Conservation (phyloP, 306 rosid genomes). For the Trichosanthes truncata region DNA sequence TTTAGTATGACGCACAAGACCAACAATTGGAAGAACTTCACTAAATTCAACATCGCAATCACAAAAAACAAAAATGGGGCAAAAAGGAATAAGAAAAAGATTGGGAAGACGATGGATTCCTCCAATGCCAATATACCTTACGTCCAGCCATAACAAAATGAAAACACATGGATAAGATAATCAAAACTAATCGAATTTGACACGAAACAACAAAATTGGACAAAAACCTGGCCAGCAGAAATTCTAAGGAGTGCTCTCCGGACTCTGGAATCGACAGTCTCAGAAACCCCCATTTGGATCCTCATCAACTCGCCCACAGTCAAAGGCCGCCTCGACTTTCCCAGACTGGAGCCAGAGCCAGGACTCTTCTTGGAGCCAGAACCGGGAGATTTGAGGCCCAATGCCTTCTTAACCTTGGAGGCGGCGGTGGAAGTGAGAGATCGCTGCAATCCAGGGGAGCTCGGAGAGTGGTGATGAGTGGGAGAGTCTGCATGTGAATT, state of each 20-base stretch:
- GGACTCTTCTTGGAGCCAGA: constrained; percentile 82
- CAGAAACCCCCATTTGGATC: constrained; percentile 92
- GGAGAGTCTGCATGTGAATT: constrained; percentile 37
- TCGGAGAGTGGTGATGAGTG: constrained; percentile 38
- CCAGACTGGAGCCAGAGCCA: constrained; percentile 41
- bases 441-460: constrained; percentile 58
- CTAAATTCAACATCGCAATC: background rate
- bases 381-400: constrained; percentile 82
- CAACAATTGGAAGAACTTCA: background rate
- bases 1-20: background rate
- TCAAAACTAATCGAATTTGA: background rate
- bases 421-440: constrained; percentile 94
- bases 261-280: constrained; percentile 82
- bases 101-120: background rate
- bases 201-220: background rate
- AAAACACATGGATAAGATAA: background rate
- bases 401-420: constrained; percentile 91
- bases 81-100: background rate
- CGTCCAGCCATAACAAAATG: background rate
- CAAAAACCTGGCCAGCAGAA: constrained; percentile 76
- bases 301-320: constrained; percentile 96
- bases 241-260: constrained; percentile 82
- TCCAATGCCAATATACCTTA: background rate
- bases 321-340: constrained; percentile 54
- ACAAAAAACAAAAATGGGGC: too few species aligned